A percentile compares a stretch with the other conserved stretches of the same genome.
Conservation (phyloP, 345 rosid species). For the Salix suchowensis region DNA sequence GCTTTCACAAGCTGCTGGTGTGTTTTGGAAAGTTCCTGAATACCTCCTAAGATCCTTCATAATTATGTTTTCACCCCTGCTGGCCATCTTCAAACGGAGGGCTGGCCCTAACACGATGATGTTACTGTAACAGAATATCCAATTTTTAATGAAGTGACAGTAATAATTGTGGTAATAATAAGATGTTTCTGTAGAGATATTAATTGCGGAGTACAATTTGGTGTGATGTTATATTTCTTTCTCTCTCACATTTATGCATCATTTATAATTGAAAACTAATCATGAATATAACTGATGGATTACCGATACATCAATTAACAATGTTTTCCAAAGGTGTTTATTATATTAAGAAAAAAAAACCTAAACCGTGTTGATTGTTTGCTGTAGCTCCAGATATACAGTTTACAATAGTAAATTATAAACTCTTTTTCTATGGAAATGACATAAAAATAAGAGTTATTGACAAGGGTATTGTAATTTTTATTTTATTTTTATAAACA, state of each 20-base stretch:
- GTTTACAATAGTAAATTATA: too few relatives aligned
- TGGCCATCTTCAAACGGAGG: neutral
- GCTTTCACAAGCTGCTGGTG: conserved; percentile 7
- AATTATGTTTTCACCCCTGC: neutral
- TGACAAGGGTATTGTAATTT: too few relatives aligned
- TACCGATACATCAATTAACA: too few relatives aligned
- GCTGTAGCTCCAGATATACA: too few relatives aligned
- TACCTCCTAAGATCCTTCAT: neutral
- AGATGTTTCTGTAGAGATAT: neutral
- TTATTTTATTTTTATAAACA: too few relatives aligned
- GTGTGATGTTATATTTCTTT: neutral
- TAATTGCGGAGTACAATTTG: neutral
- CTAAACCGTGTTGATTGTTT: too few relatives aligned
- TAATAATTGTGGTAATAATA: neutral
- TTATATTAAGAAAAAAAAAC: too few relatives aligned
- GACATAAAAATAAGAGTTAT: too few relatives aligned
- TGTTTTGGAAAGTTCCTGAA: conserved; percentile 17
- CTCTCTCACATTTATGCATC: neutral
- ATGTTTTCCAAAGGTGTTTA: too few relatives aligned
- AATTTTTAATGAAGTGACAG: neutral
- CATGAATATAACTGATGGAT: neutral
- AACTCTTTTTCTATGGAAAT: too few relatives aligned
- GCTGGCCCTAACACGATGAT: too few relatives aligned
- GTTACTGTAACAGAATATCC: neutral
- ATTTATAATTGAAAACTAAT: neutral